These are phyloP conservation scores for Epichloe elymi DNA, from an alignment of 2,329 filamentous ascomycete genomes.

Conservation along the genomic window DNA sequence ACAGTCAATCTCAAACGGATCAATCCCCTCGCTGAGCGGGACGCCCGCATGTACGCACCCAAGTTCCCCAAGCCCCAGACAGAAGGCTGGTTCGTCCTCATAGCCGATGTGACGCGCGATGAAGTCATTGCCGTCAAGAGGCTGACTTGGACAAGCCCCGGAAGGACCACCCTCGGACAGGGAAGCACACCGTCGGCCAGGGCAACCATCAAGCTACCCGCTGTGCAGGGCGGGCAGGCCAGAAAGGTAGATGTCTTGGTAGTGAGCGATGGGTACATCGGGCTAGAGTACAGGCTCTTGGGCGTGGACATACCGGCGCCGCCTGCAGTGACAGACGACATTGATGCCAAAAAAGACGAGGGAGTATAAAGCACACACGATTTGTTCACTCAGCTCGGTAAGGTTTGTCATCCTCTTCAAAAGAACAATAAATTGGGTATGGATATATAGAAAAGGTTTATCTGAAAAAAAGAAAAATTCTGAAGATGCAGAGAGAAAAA, in stretches of 20 bases:
- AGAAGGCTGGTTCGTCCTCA: constrained; percentile 81
- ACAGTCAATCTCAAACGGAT: constrained; percentile 50
- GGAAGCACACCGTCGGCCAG: constrained; percentile 38
- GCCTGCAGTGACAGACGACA: constrained; percentile 34
- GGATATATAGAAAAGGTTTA: neutral
- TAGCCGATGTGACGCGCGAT: constrained; percentile 53
- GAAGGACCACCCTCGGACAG: constrained; percentile 19
- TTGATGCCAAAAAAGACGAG: constrained; percentile 26
- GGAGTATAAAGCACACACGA: neutral
- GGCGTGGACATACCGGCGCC: constrained; percentile 39
- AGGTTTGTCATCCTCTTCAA: neutral
- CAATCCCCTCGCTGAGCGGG: constrained; percentile 50
- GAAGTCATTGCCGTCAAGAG: constrained; percentile 81
- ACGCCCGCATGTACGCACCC: constrained; percentile 72
- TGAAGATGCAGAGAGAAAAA: neutral
- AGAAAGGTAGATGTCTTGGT: constrained; percentile 62
- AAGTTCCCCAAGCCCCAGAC: constrained; percentile 88
- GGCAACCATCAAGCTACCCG: constrained; percentile 48
- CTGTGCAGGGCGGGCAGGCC: constrained; percentile 27
- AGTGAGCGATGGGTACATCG: constrained; percentile 78
- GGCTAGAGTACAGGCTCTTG: constrained; percentile 44
- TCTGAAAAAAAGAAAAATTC: neutral
- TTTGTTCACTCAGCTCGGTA: too few relatives aligned
- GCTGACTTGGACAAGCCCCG: constrained; percentile 50
- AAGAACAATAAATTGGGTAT: neutral